These are phyloP conservation scores for Eremochloa ophiuroides DNA, from an alignment of 176 grass and related monocot species.

Conservation along the genomic window DNA sequence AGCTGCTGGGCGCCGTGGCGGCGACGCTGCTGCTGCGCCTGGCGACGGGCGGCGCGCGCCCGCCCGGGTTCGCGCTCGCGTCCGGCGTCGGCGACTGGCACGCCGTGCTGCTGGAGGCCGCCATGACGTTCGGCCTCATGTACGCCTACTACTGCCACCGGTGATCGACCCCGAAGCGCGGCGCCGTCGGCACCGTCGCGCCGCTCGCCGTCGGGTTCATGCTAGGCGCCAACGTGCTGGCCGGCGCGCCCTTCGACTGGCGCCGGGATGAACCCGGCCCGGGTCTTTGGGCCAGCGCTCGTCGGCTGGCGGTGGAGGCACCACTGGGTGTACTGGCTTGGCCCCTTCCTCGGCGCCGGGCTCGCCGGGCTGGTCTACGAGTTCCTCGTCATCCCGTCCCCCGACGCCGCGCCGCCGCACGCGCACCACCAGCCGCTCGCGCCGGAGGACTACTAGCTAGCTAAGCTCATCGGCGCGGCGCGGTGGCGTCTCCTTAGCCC, in stretches of 20 bases:
- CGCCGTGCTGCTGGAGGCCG: constrained; percentile 77
- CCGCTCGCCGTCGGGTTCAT: constrained; percentile 83
- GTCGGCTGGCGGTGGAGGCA: constrained; percentile 81
- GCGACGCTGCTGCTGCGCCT: constrained; percentile 68
- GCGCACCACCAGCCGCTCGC: constrained; percentile 83
- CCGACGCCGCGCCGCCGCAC: constrained; percentile 30
- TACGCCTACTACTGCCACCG: constrained; percentile 93
- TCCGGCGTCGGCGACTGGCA: constrained; percentile 75
- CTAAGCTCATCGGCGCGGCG: not conserved
- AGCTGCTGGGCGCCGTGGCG: constrained; percentile 77
- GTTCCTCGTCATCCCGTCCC: constrained; percentile 62
- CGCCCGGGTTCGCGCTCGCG: constrained; percentile 65
- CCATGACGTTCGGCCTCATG: constrained; percentile 78
- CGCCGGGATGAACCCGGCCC: constrained; percentile 83
- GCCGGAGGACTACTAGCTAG: constrained; percentile 77
- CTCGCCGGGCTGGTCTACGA: constrained; percentile 71
- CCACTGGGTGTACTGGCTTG: constrained; percentile 96
- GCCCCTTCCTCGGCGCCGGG: constrained; percentile 69
- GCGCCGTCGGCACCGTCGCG: constrained; percentile 63
- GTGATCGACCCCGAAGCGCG: constrained; percentile 79
- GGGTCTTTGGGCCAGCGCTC: constrained; percentile 77
- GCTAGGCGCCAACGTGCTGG: constrained; percentile 82
- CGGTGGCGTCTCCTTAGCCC: not conserved
- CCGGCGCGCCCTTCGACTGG: constrained; percentile 79
- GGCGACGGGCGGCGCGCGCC: constrained; percentile 65